Conservation (phyloP, 768 basidiomycete genomes). For the Amyloporia xantha region DNA sequence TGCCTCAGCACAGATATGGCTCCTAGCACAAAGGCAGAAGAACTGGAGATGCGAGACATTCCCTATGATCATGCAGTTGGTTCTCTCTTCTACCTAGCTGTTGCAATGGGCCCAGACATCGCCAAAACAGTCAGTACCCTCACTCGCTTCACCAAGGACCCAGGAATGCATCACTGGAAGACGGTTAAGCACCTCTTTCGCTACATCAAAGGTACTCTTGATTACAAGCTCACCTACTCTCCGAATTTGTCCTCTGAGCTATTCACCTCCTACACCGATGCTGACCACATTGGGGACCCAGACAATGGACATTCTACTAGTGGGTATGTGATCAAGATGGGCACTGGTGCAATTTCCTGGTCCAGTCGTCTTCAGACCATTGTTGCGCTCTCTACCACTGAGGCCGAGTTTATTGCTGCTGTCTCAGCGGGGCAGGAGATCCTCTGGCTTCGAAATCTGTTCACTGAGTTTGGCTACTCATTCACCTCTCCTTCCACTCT, state of each 20-base stretch:
- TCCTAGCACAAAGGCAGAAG: not conserved
- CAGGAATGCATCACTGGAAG: conserved; percentile 29
- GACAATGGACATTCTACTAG: conserved; percentile 27
- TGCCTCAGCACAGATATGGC: conserved; percentile 7
- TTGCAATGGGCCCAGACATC: conserved; percentile 30
- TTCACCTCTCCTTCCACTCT: conserved; percentile 20
- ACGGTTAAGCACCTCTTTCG: conserved; percentile 30
- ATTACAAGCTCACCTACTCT: conserved; percentile 20
- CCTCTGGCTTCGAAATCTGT: conserved; percentile 26
- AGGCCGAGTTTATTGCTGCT: conserved; percentile 35
- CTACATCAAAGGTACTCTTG: conserved; percentile 31
- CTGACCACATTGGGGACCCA: conserved; percentile 23
- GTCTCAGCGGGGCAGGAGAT: conserved; percentile 26
- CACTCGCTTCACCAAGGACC: conserved; percentile 19
- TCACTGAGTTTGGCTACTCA: conserved; percentile 22
- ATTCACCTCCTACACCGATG: conserved; percentile 22
- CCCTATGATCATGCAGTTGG: conserved; percentile 19
- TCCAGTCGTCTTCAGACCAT: conserved; percentile 29
- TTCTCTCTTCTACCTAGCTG: conserved; percentile 23
- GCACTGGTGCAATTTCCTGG: conserved; percentile 32
- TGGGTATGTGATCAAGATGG: conserved; percentile 32
- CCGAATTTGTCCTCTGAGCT: conserved; percentile 2
- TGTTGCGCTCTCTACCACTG: conserved; percentile 34
- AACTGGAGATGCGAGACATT: conserved; percentile 6
- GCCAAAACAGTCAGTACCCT: conserved; percentile 21